A percentile compares a stretch with the other conserved stretches of the same genome.
These are phyloP conservation scores for Grammothele lineata DNA, from an alignment of 768 basidiomycete genomes.

Conservation along the genomic window DNA sequence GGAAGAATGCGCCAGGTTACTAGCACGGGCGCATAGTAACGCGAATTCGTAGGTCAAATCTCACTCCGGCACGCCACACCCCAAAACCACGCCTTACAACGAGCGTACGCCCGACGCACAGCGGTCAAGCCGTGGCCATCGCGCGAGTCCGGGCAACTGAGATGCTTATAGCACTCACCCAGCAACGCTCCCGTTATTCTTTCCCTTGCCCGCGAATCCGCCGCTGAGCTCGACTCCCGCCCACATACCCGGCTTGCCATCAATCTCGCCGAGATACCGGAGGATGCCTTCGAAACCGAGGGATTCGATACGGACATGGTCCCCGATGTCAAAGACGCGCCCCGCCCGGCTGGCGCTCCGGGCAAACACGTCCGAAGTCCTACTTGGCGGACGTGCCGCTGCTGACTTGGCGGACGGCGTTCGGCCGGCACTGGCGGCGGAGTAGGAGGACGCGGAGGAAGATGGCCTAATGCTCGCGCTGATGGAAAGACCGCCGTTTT, in stretches of 20 bases:
- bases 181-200: conserved; percentile 87
- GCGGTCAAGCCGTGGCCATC: too few species aligned
- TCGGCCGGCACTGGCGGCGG: conserved; percentile 29
- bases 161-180: conserved; percentile 54
- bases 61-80: too few species aligned
- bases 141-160: too few species aligned
- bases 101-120: too few species aligned
- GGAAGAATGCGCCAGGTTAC: too few species aligned
- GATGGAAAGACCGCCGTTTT: conserved; percentile 40
- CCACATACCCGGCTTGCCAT: conserved; percentile 87
- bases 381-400: conserved; percentile 55
- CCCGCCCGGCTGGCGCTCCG: conserved; percentile 44
- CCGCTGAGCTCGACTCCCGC: conserved; percentile 89
- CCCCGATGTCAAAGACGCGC: conserved; percentile 62
- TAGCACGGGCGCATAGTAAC: too few species aligned
- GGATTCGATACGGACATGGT: conserved; percentile 82
- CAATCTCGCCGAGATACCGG: conserved; percentile 78
- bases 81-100: too few species aligned
- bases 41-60: too few species aligned
- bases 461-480: conserved; percentile 48
- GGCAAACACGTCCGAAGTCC: conserved; percentile 56
- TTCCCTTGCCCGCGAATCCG: conserved; percentile 86
- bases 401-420: conserved; percentile 40
- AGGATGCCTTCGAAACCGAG: conserved; percentile 85
- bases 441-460: conserved; percentile 57